Base-by-base conservation (phyloP, 805 yeast species). In the Yarrowia osloensis region DNA sequence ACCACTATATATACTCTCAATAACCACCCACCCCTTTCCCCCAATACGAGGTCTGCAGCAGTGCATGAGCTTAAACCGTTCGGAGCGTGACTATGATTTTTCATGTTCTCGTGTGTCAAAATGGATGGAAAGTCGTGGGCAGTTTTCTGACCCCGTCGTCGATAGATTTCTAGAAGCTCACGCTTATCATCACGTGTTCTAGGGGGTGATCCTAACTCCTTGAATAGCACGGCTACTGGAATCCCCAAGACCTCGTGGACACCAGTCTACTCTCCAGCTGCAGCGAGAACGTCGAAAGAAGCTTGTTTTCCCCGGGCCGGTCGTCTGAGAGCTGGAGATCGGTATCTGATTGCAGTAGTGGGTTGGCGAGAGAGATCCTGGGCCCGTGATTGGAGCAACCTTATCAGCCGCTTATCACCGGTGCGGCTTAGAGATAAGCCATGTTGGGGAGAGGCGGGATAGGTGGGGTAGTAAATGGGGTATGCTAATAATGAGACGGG, bases 251-350 rank as follows among this genome's bases (percentile, higher is more conserved):
- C n/a, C n/a, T n/a, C n/a, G n/a, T n/a, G n/a, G n/a, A n/a, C n/a
- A n/a, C n/a, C n/a, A n/a, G n/a, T n/a, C n/a, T n/a, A n/a, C n/a
- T n/a, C n/a, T n/a, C n/a, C n/a, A n/a, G n/a, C n/a, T n/a, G n/a
- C n/a, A n/a, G n/a, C n/a, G n/a, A n/a, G n/a, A n/a, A n/a, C n/a
- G n/a, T n/a, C n/a, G n/a, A n/a, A n/a, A n/a, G 3, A 33, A 50
- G 57, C 40, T 50, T 50, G 33, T 50, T 50, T 50, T 33, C 57
- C 57, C 29, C 57, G 57, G 57, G 40, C 57, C 57, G 57, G 57
- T 50, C 57, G 57, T 33, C 57, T 33, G 57, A 50, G 57, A 50
- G 28, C 13, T 8, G 28, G 19, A 21, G 40, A 22, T 31, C 57
- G 37, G 21, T 50, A 50, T 50, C 57, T 50, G 57, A 31, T 50